Conservation (phyloP, 768 basidiomycete species). For the Russula virescens region DNA sequence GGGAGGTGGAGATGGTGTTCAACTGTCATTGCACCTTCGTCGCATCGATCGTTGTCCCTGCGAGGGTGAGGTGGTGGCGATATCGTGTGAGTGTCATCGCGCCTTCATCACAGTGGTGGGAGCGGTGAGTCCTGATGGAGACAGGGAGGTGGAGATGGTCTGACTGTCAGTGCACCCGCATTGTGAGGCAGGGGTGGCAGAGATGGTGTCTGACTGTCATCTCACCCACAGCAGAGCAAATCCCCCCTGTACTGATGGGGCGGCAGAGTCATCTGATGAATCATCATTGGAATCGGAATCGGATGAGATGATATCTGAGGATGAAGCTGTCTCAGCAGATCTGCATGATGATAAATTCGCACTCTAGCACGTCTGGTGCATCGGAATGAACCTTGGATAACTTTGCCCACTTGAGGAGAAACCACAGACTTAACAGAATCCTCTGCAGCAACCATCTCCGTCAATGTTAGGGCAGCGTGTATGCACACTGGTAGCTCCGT, state of each 20-base stretch:
- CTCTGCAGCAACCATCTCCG: conserved; percentile 63
- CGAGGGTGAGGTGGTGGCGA: conserved; percentile 17
- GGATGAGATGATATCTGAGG: conserved; percentile 35
- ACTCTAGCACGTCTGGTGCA: not conserved
- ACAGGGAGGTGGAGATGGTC: too few species aligned
- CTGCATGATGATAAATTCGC: conserved; percentile 33
- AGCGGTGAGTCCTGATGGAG: too few species aligned
- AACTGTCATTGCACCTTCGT: not conserved
- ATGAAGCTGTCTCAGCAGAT: conserved; percentile 55
- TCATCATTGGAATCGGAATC: conserved; percentile 37
- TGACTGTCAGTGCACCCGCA: conserved; percentile 12
- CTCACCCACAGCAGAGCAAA: conserved; percentile 14
- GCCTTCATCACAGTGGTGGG: too few species aligned
- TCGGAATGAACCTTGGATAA: conserved; percentile 63
- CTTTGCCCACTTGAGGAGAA: conserved; percentile 73
- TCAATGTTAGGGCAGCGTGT: conserved; percentile 74
- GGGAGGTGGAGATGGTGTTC: too few species aligned
- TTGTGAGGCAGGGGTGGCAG: conserved; percentile 13
- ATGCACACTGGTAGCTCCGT: conserved; percentile 77
- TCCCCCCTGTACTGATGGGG: conserved; percentile 27
- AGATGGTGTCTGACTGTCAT: conserved; percentile 17
- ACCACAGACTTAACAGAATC: conserved; percentile 65
- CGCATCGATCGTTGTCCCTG: not conserved
- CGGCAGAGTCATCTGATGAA: conserved; percentile 37
- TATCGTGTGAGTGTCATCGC: too few species aligned